Conservation (phyloP, 768 basidiomycete species). For the Termitomyces heimii region DNA sequence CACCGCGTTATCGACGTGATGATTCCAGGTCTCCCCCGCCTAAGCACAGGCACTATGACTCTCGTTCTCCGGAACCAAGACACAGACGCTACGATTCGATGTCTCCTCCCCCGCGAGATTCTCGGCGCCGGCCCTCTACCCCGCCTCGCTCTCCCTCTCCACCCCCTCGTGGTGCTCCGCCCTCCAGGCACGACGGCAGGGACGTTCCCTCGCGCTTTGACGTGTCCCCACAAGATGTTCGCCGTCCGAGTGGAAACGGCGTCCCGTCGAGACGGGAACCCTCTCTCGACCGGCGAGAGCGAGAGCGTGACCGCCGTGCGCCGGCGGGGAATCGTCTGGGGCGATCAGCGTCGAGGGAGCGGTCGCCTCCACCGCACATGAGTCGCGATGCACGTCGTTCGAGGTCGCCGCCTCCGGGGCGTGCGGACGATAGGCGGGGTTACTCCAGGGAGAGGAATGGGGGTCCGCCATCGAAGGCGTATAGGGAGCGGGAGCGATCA, state of each 20-base stretch:
- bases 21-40: constrained; percentile 21
- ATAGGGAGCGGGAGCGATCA: constrained; percentile 8
- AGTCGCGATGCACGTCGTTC: constrained; percentile 14
- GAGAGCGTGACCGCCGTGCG: constrained; percentile 7
- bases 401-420: constrained; percentile 17
- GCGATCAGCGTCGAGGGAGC: constrained; percentile 11
- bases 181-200: constrained; percentile 1
- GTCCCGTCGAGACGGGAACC: constrained; percentile 1
- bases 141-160: constrained; percentile 10
- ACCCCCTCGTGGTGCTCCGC: constrained; percentile 3
- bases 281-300: constrained; percentile 1
- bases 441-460: constrained; percentile 10
- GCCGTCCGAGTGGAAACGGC: constrained; percentile 6
- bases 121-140: constrained; percentile 6
- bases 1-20: constrained; percentile 13
- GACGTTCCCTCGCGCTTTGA: constrained; percentile 11
- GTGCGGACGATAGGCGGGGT: constrained; percentile 8
- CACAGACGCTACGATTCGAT: constrained; percentile 17
- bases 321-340: background rate
- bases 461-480: background rate
- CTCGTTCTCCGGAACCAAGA: constrained; percentile 6
- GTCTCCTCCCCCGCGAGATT: constrained; percentile 18
- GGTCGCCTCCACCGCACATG: constrained; percentile 21
- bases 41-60: background rate
- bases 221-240: constrained; percentile 12